Percentiles rank a stretch among this genome's conserved stretches.
Conservation (phyloP, 2,329 filamentous ascomycete genomes). For the Westerdykella aurantiaca region DNA sequence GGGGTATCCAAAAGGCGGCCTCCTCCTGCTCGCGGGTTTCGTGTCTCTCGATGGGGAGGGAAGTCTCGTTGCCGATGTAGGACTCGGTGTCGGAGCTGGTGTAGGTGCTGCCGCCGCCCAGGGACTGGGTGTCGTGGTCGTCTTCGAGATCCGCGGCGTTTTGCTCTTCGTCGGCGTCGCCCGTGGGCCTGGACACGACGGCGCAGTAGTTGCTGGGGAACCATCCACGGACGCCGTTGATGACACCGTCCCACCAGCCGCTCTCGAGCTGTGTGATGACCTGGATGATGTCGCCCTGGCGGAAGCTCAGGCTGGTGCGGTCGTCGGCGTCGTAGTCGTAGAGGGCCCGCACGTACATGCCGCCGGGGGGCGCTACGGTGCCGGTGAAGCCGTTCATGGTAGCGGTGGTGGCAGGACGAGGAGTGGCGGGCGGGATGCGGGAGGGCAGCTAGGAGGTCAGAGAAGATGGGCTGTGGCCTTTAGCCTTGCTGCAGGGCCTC, state of each 20-base stretch:
- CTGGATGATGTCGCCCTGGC: slow-evolving; percentile 94
- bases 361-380: slow-evolving; percentile 46
- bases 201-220: slow-evolving; percentile 99
- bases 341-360: slow-evolving; percentile 86
- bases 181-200: slow-evolving; percentile 70
- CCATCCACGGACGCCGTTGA: slow-evolving; percentile 94
- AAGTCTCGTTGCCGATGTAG: slow-evolving; percentile 35
- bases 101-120: slow-evolving; percentile 35
- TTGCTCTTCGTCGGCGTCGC: slow-evolving; percentile 59
- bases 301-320: slow-evolving; percentile 92
- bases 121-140: slow-evolving; percentile 42
- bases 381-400: slow-evolving; percentile 48
- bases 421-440: slow-evolving; percentile 9
- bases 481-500: slow-evolving; percentile 12
- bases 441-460: slow-evolving; percentile 1
- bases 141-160: slow-evolving; percentile 52
- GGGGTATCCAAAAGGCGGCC: slow-evolving; percentile 97
- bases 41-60: slow-evolving; percentile 62
- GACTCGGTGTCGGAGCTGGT: slow-evolving; percentile 44
- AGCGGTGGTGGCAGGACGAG: slow-evolving; percentile 5
- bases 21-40: slow-evolving; percentile 66
- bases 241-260: slow-evolving; percentile 99
- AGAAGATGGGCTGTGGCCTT: slow-evolving; percentile 10
- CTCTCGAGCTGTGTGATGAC: slow-evolving; percentile 97
- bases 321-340: slow-evolving; percentile 99